Evolutionary conservation across 2,329 filamentous ascomycete genomes (phyloP), one percentile per base, ranked within the genome.

Genomic region (Fusarium sp.): DNA sequence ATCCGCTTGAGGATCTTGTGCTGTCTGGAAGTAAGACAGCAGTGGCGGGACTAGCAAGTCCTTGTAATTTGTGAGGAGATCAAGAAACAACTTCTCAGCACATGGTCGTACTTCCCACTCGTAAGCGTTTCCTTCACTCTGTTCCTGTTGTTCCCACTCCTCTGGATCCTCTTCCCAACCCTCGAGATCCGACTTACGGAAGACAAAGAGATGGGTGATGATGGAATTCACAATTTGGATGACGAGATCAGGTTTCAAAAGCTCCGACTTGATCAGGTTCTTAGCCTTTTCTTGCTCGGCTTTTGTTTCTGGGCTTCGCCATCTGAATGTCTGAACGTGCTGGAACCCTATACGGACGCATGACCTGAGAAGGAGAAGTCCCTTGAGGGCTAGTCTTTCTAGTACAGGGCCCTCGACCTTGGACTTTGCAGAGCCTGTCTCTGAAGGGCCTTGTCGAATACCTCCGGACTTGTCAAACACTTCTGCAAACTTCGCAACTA

Each of bases 121-220:
- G 87, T 93, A 98, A 3, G 92, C 93, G 73, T 94, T 93, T 38
- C 92, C 91, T 64, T 93, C 89, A 66, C 91, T 92, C 76, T 97
- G 94, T 83, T 98, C 94, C 75, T 92, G 90, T 71, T 93, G 91
- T 80, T 98, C 95, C 95, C 96, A 99, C 58, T 97, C 94, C 79
- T 99, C 94, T 0, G 95, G 94, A 63, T 97, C 94, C 77, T 97
- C 92, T 78, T 97, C 92, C 96, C 96, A 99, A 63, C 94, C 92
- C 68, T 94, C 90, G 2, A 98, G 87, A 80, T 99, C 96, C 55
- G 90, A 90, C 64, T 92, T 89, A 37, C 94, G 90, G 80, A 98
- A 96, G 40, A 96, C 88, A 78, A 99, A 96, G 73, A 97, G 93
- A 75, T 92, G 91, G 2, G 92, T 94, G 55, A 99, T 93, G 60